Evolutionary conservation across 2,329 filamentous ascomycete species (phyloP).

Genomic region (Amauroascus verrucosus): DNA sequence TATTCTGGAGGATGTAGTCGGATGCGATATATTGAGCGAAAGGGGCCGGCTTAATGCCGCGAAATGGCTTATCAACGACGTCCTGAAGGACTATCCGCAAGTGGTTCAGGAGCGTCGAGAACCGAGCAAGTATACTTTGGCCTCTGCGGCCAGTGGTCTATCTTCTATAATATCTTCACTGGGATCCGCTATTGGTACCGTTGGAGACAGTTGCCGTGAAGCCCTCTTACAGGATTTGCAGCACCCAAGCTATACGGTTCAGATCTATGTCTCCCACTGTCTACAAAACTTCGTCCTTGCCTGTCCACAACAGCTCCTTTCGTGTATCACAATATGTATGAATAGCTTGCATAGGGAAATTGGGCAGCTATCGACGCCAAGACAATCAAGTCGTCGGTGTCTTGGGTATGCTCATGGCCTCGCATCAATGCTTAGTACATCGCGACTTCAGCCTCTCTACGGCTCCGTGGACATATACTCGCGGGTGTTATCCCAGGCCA

Average conservation of each 20-base stretch:
- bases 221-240: slow-evolving; percentile 80
- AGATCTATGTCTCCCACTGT: slow-evolving; percentile 78
- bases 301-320: slow-evolving; percentile 82
- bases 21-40: slow-evolving; percentile 72
- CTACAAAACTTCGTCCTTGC: slow-evolving; percentile 79
- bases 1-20: slow-evolving; percentile 73
- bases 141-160: slow-evolving; percentile 67
- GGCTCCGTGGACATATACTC: slow-evolving; percentile 94
- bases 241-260: slow-evolving; percentile 92
- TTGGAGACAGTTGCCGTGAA: slow-evolving; percentile 78
- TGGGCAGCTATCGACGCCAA: slow-evolving; percentile 59
- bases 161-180: slow-evolving; percentile 67
- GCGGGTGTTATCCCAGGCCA: slow-evolving; percentile 80
- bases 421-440: slow-evolving; percentile 81
- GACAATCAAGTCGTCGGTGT: slow-evolving; percentile 72
- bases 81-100: slow-evolving; percentile 91
- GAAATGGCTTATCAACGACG: slow-evolving; percentile 69
- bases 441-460: slow-evolving; percentile 76
- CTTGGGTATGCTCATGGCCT: slow-evolving; percentile 86
- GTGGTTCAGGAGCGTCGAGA: slow-evolving; percentile 76
- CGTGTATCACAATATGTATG: slow-evolving; percentile 90
- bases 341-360: slow-evolving; percentile 87
- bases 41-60: slow-evolving; percentile 77
- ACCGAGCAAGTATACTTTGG: slow-evolving; percentile 75
- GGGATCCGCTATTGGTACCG: slow-evolving; percentile 66